Conservation (phyloP, 2,329 filamentous ascomycete genomes). For the Hortaea werneckii region DNA sequence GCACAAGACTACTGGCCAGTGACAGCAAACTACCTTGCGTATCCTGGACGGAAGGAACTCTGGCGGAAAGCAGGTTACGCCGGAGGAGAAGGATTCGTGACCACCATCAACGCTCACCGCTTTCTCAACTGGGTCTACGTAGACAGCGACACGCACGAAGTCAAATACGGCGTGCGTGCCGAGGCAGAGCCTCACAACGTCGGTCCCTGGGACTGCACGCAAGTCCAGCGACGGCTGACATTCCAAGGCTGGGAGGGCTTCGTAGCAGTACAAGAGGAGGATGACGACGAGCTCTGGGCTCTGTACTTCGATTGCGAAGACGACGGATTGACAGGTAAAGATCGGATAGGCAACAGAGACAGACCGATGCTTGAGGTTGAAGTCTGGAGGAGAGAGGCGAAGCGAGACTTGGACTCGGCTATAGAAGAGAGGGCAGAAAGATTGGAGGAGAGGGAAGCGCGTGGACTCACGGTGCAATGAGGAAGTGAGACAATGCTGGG, state of each 20-base stretch:
- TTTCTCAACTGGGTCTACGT: constrained; percentile 60
- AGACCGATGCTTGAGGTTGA: constrained; percentile 23
- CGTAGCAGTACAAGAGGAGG: constrained; percentile 42
- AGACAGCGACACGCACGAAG: constrained; percentile 48
- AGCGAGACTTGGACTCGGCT: constrained; percentile 14
- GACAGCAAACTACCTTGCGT: constrained; percentile 39
- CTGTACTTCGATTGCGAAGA: constrained; percentile 41
- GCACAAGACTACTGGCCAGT: constrained; percentile 12
- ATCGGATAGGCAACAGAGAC: constrained; percentile 13
- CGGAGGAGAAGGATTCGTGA: constrained; percentile 35
- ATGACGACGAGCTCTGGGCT: constrained; percentile 35
- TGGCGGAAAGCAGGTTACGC: constrained; percentile 24
- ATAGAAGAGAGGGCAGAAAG: constrained; percentile 19
- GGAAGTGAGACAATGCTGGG: background rate
- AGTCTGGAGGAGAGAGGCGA: constrained; percentile 21
- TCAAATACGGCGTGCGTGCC: constrained; percentile 49
- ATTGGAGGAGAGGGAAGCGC: constrained; percentile 10
- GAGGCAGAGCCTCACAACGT: constrained; percentile 59
- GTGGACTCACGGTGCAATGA: background rate
- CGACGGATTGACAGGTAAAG: constrained; percentile 29
- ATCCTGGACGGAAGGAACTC: constrained; percentile 29
- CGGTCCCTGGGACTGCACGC: constrained; percentile 76
- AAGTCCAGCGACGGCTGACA: constrained; percentile 45
- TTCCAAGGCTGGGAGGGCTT: constrained; percentile 49
- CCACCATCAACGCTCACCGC: constrained; percentile 44